phyloP scores from a whole-genome alignment of 192 early-diverging fungal genomes.

The Backusella westeae region DNA sequence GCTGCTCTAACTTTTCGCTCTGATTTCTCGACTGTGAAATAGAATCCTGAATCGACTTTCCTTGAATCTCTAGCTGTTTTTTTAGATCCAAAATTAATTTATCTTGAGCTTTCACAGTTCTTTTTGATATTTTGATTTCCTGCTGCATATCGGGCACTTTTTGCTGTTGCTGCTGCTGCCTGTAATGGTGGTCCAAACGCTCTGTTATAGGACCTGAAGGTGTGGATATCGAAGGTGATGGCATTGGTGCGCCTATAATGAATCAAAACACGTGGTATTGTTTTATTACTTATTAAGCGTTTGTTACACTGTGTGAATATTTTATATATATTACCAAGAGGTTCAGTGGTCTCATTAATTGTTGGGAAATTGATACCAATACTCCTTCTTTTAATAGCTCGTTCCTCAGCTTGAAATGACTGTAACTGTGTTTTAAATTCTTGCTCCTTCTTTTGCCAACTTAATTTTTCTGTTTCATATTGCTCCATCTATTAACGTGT shows the following conservation, averaged over 20 bases:
- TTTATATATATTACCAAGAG: background rate
- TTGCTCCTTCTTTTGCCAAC: conserved; percentile 44
- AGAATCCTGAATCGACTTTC: conserved; percentile 29
- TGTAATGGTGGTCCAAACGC: background rate
- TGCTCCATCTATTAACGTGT: conserved; percentile 18
- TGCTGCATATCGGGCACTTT: background rate
- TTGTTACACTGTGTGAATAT: background rate
- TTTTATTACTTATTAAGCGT: conserved; percentile 1
- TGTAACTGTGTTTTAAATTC: conserved; percentile 27
- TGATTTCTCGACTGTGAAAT: conserved; percentile 33
- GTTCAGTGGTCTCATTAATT: background rate
- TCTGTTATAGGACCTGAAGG: background rate
- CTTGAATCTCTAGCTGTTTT: conserved; percentile 34
- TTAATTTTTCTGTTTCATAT: conserved; percentile 39
- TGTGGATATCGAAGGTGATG: conserved; percentile 8
- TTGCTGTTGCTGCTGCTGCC: background rate
- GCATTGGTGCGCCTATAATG: conserved; percentile 7
- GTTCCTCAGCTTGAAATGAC: conserved; percentile 22
- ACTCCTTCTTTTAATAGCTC: conserved; percentile 28
- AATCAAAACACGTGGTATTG: background rate
- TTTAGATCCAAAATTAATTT: conserved; percentile 37
- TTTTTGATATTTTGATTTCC: background rate
- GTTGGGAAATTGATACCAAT: conserved; percentile 15
- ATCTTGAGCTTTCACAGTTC: conserved; percentile 31
- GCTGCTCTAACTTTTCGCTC: conserved; percentile 32